These are phyloP conservation scores for Themeda triandra DNA, from an alignment of 176 grass and related monocot species.

Conservation along the genomic window DNA sequence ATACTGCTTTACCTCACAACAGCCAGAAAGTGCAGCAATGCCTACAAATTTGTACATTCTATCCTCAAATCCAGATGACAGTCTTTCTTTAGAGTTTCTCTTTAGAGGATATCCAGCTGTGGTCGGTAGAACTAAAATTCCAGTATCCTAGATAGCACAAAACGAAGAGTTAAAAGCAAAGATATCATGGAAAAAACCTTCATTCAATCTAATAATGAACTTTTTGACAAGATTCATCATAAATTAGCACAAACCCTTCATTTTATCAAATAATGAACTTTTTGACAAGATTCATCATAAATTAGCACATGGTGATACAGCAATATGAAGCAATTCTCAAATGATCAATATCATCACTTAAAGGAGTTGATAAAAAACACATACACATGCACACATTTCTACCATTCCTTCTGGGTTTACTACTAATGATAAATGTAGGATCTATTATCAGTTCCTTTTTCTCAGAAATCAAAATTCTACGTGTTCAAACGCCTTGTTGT, in stretches of 20 bases:
- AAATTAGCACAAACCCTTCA: not conserved
- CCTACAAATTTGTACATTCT: slow-evolving; percentile 62
- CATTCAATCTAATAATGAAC: slow-evolving; percentile 12
- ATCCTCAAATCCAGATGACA: slow-evolving; percentile 72
- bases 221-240: not conserved
- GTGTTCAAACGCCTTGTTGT: not conserved
- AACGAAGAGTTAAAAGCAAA: slow-evolving; percentile 14
- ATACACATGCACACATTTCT: not conserved
- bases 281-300: not conserved
- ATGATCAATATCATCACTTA: not conserved
- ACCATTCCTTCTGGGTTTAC: not conserved
- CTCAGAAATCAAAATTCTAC: slow-evolving; percentile 17
- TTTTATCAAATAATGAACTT: slow-evolving; percentile 14
- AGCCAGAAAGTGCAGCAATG: slow-evolving; percentile 87
- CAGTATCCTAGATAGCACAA: slow-evolving; percentile 63
- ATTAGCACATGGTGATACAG: not conserved
- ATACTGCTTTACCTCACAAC: slow-evolving; percentile 68
- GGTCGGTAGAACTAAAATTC: slow-evolving; percentile 90
- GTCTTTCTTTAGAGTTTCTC: slow-evolving; percentile 69
- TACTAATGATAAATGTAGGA: slow-evolving; percentile 3
- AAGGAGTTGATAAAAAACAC: not conserved
- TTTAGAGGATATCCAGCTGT: slow-evolving; percentile 75
- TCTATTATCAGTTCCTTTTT: slow-evolving; percentile 1
- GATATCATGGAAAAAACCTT: not conserved
- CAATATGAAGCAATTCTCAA: not conserved